Base-by-base conservation (phyloP, 495 filamentous ascomycete species). In the Aspergillus diversus region DNA sequence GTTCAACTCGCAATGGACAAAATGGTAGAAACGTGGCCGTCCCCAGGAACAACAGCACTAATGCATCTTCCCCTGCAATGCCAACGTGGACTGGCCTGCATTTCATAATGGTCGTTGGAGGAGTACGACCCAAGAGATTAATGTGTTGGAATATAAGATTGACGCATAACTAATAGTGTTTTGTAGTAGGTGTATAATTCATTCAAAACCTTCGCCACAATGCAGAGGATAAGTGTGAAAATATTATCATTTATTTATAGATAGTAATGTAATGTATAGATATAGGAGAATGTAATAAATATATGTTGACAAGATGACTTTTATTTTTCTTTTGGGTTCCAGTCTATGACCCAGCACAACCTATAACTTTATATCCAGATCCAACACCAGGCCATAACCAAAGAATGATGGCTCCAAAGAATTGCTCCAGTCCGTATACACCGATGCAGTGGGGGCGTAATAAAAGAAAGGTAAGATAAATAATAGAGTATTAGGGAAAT, bases 401-500 rank as follows among this genome's bases (percentile, higher is more conserved):
- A 13, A 12, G 13, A 50, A 50, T 50, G 47, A 4, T 17, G 15
- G n/a, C 11, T 27, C 47, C 16, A 31, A 21, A 27, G 21, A 17
- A 50, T 50, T 50, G 47, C 47, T 50, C 47, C 16, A 17, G n/a
- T 50, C 47, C 21, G 47, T 50, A 17, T 50, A 5, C 27, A 50
- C 11, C n/a, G 27, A 43, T 43, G 39, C 39, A 17, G 9, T 17
- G n/a, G 13, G 47, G 16, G 9, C 6, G 16, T 7, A 17, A 46
- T 43, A 48, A 17, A 61, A 43, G 15, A 17, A 57, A 51, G 16
- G 34, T 37, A 62, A 51, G 17, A 33, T 16, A 50, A 59, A 35
- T 12, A 59, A 35, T 12, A 51, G 11, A 59, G 12, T 46, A 48
- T 21, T 27, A 47, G 49, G 31, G 27, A 33, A 59, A 64, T 55